These are phyloP conservation scores for Dactylonectria macrodidyma DNA, from an alignment of 2,329 filamentous ascomycete species.

Conservation along the genomic window DNA sequence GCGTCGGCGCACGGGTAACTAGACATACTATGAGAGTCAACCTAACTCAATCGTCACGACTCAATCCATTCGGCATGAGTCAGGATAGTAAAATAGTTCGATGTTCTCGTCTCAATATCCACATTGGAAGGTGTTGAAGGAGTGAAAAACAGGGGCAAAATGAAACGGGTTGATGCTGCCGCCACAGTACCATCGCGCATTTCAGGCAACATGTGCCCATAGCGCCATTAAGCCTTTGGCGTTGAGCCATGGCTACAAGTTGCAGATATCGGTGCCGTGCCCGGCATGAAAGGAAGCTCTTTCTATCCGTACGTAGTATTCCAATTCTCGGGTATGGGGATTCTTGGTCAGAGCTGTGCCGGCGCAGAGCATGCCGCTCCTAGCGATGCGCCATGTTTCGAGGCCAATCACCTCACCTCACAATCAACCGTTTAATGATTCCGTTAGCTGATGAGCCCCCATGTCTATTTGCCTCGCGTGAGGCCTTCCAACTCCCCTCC, in stretches of 20 bases:
- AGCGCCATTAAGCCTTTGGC: constrained; percentile 15
- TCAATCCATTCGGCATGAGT: constrained; percentile 8
- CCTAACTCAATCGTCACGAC: neutral
- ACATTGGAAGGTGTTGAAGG: neutral
- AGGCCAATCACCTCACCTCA: neutral
- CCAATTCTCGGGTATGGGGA: too few relatives aligned
- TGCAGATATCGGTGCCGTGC: constrained; percentile 4
- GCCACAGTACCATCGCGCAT: constrained; percentile 9
- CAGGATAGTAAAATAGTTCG: neutral
- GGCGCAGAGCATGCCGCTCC: constrained; percentile 5
- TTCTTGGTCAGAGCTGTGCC: constrained; percentile 5
- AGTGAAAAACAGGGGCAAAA: neutral
- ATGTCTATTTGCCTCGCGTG: neutral
- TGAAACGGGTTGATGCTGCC: neutral
- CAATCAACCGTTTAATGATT: neutral
- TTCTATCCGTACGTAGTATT: too few relatives aligned
- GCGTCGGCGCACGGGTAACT: neutral
- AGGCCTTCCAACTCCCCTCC: neutral
- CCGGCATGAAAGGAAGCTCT: neutral
- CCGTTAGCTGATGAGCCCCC: neutral
- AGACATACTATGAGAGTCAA: neutral
- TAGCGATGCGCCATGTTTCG: neutral
- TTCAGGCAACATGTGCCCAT: constrained; percentile 1
- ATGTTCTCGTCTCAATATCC: neutral
- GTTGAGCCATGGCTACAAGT: constrained; percentile 31